Evolutionary conservation across 768 basidiomycete genomes (phyloP), one percentile per base, ranked within the genome.

Genomic region (Termitomyces sp.): DNA sequence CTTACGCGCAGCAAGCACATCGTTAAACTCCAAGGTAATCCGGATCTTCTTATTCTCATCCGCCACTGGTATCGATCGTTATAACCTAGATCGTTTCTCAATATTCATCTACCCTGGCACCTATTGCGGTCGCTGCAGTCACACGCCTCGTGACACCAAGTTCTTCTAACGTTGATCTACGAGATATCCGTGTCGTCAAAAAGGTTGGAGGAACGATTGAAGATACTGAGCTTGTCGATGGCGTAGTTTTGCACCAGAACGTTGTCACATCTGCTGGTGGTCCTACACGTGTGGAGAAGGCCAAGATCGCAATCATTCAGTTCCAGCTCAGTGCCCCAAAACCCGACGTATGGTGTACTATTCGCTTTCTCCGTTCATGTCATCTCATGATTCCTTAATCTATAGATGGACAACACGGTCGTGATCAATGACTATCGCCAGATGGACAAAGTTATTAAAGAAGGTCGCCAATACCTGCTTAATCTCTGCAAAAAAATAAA

Each of bases 401-500:
- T 20, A 10, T 66, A 98, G 95, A 99, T 99, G 96, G 97, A 99
- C 75, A 98, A 99, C 79, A 98, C 96, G 5, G 95, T 99, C 47
- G 90, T 98, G 54, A 98, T 99, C 66, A 98, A 96, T 63, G 96
- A 99, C 75, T 99, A 99, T 77, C 89, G 97, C 18, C 97, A 98
- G 72, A 98, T 99, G 96, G 97, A 98, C 82, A 97, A 98, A 73
- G 95, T 98, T 60, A 89, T 99, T 75, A 98, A 99, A 75, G 97
- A 99, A 74, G 96, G 96, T 59, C 90, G 97, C 49, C 93, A 95
- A 74, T 98, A 99, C 73, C 83, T 99, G 59, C 86, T 99, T 68
- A 98, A 95, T 72, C 85, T 98, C 56, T 96, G 93, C 86, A 98
- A 98, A 76, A 95, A 95, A 75, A 98, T 99, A 76, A 99, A 98